Evolutionary conservation across 352 stramenopile genomes (phyloP).

Genomic region (Globisporangium recalcitrans): DNA sequence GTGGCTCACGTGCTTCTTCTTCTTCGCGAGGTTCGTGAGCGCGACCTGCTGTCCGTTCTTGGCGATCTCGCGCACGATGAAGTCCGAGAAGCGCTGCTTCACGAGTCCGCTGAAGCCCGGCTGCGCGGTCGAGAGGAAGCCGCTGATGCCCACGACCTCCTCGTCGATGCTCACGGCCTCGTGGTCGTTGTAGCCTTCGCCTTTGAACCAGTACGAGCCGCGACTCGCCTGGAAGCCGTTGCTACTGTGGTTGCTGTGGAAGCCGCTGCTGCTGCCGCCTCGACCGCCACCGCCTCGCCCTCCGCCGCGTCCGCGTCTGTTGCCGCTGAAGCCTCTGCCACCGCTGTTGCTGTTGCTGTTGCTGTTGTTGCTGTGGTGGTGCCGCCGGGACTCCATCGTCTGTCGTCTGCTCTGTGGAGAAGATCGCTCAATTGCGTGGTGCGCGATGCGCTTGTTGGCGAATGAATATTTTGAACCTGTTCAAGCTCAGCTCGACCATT

Average conservation of each 20-base stretch:
- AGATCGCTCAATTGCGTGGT: background rate
- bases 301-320: conserved; percentile 19
- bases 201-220: conserved; percentile 41
- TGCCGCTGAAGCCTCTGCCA: conserved; percentile 14
- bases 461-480: background rate
- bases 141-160: conserved; percentile 52
- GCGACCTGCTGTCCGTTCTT: conserved; percentile 23
- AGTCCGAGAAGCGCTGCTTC: conserved; percentile 84
- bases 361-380: conserved; percentile 9
- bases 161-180: conserved; percentile 57
- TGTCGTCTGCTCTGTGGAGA: background rate
- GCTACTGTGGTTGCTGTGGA: conserved; percentile 1
- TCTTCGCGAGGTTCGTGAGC: conserved; percentile 32
- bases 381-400: conserved; percentile 11
- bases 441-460: background rate
- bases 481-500: background rate
- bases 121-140: conserved; percentile 33
- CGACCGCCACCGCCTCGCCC: conserved; percentile 18
- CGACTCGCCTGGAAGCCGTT: conserved; percentile 7
- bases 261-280: conserved; percentile 12
- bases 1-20: conserved; percentile 27
- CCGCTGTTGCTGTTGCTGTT: background rate
- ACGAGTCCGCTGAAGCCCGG: conserved; percentile 59
- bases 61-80: conserved; percentile 75
- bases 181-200: conserved; percentile 61